Evolutionary conservation across 176 grass and related monocot species (phyloP).

Genomic region (Aegilops umbellulata): DNA sequence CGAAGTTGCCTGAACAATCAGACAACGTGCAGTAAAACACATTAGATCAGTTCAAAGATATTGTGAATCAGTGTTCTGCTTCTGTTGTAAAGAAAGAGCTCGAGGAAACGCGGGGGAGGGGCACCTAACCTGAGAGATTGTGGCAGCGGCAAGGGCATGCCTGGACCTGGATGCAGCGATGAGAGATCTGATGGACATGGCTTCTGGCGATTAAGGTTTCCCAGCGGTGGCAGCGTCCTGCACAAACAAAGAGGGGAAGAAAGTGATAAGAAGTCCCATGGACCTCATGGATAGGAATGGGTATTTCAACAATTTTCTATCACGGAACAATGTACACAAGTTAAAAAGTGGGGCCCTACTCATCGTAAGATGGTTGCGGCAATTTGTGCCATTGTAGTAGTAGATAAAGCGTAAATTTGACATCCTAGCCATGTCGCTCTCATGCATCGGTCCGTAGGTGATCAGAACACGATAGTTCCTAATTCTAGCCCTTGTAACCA

Average conservation of each 20-base stretch:
- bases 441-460: too few relatives aligned
- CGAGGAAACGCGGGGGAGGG: neutral
- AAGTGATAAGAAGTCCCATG: neutral
- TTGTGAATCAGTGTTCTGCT: neutral
- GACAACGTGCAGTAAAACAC: neutral
- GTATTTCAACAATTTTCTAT: neutral
- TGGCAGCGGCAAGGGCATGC: neutral
- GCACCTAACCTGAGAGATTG: neutral
- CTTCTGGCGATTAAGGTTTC: neutral
- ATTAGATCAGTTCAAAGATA: neutral
- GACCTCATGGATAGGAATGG: neutral
- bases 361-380: neutral
- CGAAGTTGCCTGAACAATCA: neutral
- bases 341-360: neutral
- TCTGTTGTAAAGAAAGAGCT: neutral
- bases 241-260: neutral
- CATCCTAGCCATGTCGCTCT: neutral
- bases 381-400: neutral
- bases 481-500: neutral
- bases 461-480: neutral
- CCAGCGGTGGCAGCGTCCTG: neutral
- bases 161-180: neutral
- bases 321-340: neutral
- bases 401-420: neutral
- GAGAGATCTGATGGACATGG: slow-evolving; percentile 17